These are phyloP conservation scores for Colletotrichum sp. DNA, from an alignment of 2,329 filamentous ascomycete genomes.

Conservation along the genomic window DNA sequence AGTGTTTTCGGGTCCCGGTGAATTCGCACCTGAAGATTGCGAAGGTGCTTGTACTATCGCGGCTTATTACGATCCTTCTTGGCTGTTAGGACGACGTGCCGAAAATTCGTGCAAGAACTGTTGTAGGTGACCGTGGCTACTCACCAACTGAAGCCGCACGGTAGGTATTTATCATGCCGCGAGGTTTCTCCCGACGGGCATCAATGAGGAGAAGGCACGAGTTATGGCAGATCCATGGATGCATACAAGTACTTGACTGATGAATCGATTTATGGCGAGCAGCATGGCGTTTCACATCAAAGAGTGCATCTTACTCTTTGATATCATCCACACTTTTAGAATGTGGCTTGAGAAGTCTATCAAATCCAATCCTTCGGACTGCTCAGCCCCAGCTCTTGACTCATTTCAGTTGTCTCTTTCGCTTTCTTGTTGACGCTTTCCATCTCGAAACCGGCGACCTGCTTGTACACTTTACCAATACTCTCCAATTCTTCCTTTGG, in stretches of 20 bases:
- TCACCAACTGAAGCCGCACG: background rate
- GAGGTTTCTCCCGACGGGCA: background rate
- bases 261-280: background rate
- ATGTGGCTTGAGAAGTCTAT: background rate
- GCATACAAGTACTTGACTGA: background rate
- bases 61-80: too few species aligned
- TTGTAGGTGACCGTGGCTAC: background rate
- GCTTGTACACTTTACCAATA: conserved; percentile 1
- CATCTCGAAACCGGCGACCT: conserved; percentile 11
- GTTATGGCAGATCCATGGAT: background rate
- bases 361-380: background rate
- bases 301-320: background rate
- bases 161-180: background rate
- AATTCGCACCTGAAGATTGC: background rate
- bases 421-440: background rate
- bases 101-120: background rate
- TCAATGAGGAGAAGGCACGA: background rate
- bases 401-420: background rate
- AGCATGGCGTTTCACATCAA: background rate
- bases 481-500: background rate
- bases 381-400: background rate
- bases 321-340: background rate
- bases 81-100: background rate
- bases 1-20: background rate
- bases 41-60: background rate